Base-by-base conservation (phyloP, 345 rosid genomes). In the Lepidium africanum region DNA sequence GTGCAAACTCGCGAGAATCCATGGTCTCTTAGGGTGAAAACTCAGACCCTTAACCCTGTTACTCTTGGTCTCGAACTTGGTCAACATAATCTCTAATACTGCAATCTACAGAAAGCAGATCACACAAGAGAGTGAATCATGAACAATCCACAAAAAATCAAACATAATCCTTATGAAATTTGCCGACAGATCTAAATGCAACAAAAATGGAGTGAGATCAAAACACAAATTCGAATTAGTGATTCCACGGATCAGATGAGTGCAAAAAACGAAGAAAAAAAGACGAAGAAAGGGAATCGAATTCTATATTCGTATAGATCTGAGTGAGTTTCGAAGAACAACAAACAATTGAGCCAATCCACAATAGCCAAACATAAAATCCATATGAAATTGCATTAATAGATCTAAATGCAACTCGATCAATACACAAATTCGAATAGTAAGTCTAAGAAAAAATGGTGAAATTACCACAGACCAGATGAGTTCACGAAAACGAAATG, bases 1-100 rank as follows among this genome's bases (percentile, higher is more conserved):
- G 79, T 88, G 97, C 30, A 91, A 95, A 82, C 93, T 88, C 19
- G 97, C 93, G 36, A 91, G 85, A 81, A 88, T 91, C 97, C 97
- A 88, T 38, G 96, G 97, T 70, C 96, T 78, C 81, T 91, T 88
- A 51, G 85, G 78, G 68, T 91, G 97, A 74, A 91, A 91, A 76
- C 93, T 91, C 56, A 91, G 84, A 42, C 97, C 97, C 75, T 91
- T 91, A 76, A 91, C 97, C 77, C 97, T 79, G 61, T 88, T 88
- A 73, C 96, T 91, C 88, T 91, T 91, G 21, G 97, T 91, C 81
- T 91, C 97, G 49, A 91, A 88, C 71, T 91, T 91, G 23, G 97
- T 91, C 87, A 91, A 67, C 97, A 56, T 55, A 54, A 19, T 48
- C 51, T 17, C 30, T 30, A n/a, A 48, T 19, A 49, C 21, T 49